A percentile compares a stretch with the other conserved stretches of the same genome.
These are phyloP conservation scores for Rhodotorula paludigena DNA, from an alignment of 768 basidiomycete species.

Conservation along the genomic window DNA sequence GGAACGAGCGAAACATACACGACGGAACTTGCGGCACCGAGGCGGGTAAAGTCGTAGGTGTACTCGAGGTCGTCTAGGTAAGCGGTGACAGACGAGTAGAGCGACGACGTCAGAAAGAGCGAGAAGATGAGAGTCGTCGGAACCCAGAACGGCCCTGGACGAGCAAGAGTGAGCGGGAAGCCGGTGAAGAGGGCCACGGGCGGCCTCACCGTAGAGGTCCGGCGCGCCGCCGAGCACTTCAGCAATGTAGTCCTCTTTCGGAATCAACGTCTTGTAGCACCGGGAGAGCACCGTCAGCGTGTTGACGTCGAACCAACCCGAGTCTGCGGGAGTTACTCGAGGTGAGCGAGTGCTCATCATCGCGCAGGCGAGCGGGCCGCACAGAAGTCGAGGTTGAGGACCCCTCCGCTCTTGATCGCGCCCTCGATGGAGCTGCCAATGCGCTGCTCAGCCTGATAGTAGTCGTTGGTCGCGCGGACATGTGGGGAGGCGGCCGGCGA, in stretches of 20 bases:
- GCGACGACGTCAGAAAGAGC: conserved; percentile 86
- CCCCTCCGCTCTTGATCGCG: conserved; percentile 31
- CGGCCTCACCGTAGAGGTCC: conserved; percentile 34
- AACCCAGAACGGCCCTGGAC: conserved; percentile 92
- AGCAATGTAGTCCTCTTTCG: conserved; percentile 40
- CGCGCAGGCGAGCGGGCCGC: background rate
- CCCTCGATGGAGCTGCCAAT: conserved; percentile 22
- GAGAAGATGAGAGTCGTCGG: conserved; percentile 89
- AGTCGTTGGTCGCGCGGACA: conserved; percentile 2
- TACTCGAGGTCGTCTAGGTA: conserved; percentile 68
- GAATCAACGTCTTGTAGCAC: conserved; percentile 42
- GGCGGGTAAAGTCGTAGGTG: conserved; percentile 78
- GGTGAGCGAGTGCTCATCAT: background rate
- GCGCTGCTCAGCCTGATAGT: conserved; percentile 16
- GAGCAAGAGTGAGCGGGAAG: conserved; percentile 42
- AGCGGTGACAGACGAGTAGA: conserved; percentile 78
- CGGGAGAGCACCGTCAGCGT: conserved; percentile 40
- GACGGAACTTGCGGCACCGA: conserved; percentile 73
- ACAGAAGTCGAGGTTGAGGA: conserved; percentile 38
- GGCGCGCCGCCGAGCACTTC: conserved; percentile 30
- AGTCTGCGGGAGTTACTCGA: conserved; percentile 49
- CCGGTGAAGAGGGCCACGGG: background rate
- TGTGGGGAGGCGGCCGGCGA: conserved; percentile 28
- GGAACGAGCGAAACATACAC: conserved; percentile 48
- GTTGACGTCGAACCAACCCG: conserved; percentile 81